Evolutionary conservation across 345 rosid species (phyloP).

Genomic region (Populus tremula): DNA sequence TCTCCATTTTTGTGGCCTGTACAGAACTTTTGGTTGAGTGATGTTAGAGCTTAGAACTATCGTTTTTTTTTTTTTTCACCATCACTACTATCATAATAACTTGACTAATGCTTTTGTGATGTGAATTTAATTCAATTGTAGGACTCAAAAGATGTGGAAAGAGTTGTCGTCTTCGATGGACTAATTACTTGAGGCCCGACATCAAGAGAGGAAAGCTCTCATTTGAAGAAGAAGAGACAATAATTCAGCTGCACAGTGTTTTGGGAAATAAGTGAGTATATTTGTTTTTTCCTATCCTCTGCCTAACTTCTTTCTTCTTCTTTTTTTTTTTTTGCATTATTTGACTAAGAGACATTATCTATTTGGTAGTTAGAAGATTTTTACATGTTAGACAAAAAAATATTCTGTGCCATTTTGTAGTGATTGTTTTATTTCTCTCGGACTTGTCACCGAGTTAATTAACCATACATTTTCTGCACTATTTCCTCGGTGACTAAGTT

Average conservation of each 20-base stretch:
- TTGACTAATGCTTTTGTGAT: background rate
- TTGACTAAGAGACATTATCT: background rate
- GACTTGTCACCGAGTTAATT: background rate
- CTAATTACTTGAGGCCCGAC: conserved; percentile 81
- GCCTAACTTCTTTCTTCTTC: background rate
- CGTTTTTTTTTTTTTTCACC: background rate
- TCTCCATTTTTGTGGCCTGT: background rate
- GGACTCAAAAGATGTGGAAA: conserved; percentile 72
- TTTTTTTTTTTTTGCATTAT: background rate
- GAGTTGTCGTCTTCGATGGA: conserved; percentile 88
- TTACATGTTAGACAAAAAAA: background rate
- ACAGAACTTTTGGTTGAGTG: background rate
- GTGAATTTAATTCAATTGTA: background rate
- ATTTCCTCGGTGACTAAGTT: background rate
- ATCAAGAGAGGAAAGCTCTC: conserved; percentile 80
- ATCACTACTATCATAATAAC: background rate
- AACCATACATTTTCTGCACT: background rate
- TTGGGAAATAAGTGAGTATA: conserved; percentile 71
- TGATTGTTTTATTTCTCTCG: background rate
- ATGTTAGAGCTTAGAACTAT: background rate
- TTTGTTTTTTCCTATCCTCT: background rate
- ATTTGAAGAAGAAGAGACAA: conserved; percentile 70
- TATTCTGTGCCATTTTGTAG: background rate
- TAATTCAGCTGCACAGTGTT: conserved; percentile 65
- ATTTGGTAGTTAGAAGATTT: background rate